Evolutionary conservation across 2,329 filamentous ascomycete genomes (phyloP).

Genomic region (Atkinsonella texensis): DNA sequence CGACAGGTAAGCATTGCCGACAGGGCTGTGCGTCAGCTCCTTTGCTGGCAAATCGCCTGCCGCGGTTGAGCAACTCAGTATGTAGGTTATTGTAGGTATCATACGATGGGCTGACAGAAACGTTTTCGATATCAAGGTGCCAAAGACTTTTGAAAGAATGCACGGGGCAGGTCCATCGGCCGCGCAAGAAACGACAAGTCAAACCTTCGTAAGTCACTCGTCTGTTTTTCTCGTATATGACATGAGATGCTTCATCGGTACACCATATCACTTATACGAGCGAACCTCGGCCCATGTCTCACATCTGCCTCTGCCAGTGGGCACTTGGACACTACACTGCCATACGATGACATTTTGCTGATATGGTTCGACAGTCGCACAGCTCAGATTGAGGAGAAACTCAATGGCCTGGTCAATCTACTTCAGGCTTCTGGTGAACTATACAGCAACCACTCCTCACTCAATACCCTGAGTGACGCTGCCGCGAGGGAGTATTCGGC

Average conservation of each 20-base stretch:
- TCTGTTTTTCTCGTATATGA: not conserved
- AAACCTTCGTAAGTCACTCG: conserved; percentile 37
- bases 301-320: not conserved
- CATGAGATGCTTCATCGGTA: not conserved
- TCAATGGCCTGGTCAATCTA: conserved; percentile 36
- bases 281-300: not conserved
- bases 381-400: conserved; percentile 35
- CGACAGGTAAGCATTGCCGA: conserved; percentile 24
- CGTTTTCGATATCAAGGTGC: conserved; percentile 22
- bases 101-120: conserved; percentile 1
- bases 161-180: conserved; percentile 32
- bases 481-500: conserved; percentile 15
- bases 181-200: conserved; percentile 37
- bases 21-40: not conserved
- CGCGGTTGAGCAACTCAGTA: not conserved
- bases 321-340: not conserved
- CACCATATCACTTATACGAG: not conserved
- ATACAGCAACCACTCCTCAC: conserved; percentile 11
- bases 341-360: not conserved
- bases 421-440: conserved; percentile 32
- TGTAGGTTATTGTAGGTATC: not conserved
- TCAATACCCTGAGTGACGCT: conserved; percentile 17
- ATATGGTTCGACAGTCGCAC: conserved; percentile 25
- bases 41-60: not conserved
- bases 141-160: conserved; percentile 36